phyloP scores from a whole-genome alignment of 306 rosid species.

The Hippophae gyantsensis region DNA sequence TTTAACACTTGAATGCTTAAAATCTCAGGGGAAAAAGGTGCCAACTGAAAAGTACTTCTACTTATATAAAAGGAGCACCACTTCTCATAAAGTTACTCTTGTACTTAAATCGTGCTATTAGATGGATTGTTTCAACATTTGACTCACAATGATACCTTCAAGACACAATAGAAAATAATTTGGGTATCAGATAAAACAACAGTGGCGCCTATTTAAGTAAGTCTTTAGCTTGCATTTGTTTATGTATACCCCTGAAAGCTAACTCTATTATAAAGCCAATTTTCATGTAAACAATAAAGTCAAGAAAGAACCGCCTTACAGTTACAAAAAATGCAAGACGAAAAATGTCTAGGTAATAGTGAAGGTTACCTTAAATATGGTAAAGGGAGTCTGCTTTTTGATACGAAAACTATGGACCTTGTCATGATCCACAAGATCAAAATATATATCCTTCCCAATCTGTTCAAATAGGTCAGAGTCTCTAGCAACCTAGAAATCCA shows the following conservation, averaged over 20 bases:
- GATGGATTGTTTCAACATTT: not conserved
- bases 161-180: not conserved
- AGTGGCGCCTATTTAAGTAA: not conserved
- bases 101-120: not conserved
- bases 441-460: conserved; percentile 70
- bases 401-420: conserved; percentile 79
- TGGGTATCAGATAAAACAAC: too few relatives aligned
- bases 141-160: not conserved
- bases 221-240: not conserved
- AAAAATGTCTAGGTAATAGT: not conserved
- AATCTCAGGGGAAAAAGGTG: too few relatives aligned
- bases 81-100: not conserved
- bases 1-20: too few relatives aligned
- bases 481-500: conserved; percentile 58
- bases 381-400: conserved; percentile 52
- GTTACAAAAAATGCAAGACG: too few relatives aligned
- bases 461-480: conserved; percentile 72
- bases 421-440: conserved; percentile 94
- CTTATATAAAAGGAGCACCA: not conserved
- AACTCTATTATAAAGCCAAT: not conserved
- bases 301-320: too few relatives aligned
- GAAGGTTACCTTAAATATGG: conserved; percentile 56
- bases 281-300: not conserved
- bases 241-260: not conserved
- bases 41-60: too few relatives aligned